phyloP scores from a whole-genome alignment of 1,284 basidiomycete genomes.

The Laetiporus sulphureus region DNA sequence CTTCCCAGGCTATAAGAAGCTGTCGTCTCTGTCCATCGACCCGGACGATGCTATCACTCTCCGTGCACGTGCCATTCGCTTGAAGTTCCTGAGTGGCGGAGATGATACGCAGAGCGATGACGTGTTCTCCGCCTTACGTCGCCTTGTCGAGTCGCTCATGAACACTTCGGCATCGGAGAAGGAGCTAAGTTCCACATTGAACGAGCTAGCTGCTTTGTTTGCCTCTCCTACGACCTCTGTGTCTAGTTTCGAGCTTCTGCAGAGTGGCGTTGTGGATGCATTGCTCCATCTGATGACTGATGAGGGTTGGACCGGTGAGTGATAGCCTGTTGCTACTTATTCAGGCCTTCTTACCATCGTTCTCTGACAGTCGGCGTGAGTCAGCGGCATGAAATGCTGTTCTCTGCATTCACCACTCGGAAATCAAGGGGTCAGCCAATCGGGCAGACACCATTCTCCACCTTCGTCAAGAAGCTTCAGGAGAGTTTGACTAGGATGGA shows the following conservation, averaged over 20 bases:
- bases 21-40: slow-evolving; percentile 60
- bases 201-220: slow-evolving; percentile 76
- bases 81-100: slow-evolving; percentile 64
- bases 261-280: slow-evolving; percentile 89
- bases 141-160: slow-evolving; percentile 58
- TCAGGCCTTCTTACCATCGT: slow-evolving; percentile 7
- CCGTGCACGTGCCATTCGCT: slow-evolving; percentile 78
- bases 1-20: slow-evolving; percentile 61
- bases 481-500: slow-evolving; percentile 92
- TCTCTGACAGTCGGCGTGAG: slow-evolving; percentile 44
- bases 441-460: slow-evolving; percentile 59
- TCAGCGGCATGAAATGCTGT: slow-evolving; percentile 65
- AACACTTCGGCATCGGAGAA: slow-evolving; percentile 52
- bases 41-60: slow-evolving; percentile 89
- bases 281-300: slow-evolving; percentile 80
- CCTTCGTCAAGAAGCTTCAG: slow-evolving; percentile 92
- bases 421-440: slow-evolving; percentile 36
- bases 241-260: slow-evolving; percentile 93
- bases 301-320: slow-evolving; percentile 47
- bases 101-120: slow-evolving; percentile 57
- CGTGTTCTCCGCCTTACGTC: slow-evolving; percentile 58
- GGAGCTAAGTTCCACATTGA: slow-evolving; percentile 57
- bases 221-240: slow-evolving; percentile 72
- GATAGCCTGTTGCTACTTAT: not conserved
- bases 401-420: slow-evolving; percentile 65